These are phyloP conservation scores for Leishmania arabica DNA, from an alignment of 208 protist species.

Conservation along the genomic window DNA sequence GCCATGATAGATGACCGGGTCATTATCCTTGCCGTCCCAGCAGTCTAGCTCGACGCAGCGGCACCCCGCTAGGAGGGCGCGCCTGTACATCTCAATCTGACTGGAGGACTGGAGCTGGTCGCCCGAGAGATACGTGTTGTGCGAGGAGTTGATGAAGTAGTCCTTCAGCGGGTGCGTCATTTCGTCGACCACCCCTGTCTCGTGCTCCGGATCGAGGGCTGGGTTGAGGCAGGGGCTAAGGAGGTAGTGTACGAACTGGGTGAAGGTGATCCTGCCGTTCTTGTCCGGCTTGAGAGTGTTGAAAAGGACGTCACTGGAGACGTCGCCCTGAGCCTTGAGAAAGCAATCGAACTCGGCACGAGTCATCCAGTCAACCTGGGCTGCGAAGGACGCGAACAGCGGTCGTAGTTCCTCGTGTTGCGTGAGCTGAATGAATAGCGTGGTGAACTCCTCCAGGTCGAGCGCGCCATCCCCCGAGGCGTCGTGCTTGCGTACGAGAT, in stretches of 20 bases:
- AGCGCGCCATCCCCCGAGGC: constrained; percentile 42
- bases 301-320: constrained; percentile 24
- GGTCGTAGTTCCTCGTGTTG: constrained; percentile 38
- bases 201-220: constrained; percentile 31
- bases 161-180: constrained; percentile 84
- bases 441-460: constrained; percentile 55
- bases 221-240: constrained; percentile 41
- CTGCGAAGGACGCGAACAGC: constrained; percentile 38
- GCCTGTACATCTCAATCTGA: constrained; percentile 65
- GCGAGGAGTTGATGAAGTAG: constrained; percentile 93
- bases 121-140: constrained; percentile 96
- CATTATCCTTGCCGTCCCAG: constrained; percentile 69
- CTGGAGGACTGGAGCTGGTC: constrained; percentile 85
- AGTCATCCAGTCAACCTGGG: constrained; percentile 38
- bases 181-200: constrained; percentile 48
- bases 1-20: constrained; percentile 85
- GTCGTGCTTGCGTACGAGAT: constrained; percentile 43
- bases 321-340: constrained; percentile 36
- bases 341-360: constrained; percentile 50
- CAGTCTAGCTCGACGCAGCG: constrained; percentile 88
- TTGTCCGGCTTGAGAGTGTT: constrained; percentile 21
- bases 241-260: constrained; percentile 40
- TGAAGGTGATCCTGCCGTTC: constrained; percentile 31
- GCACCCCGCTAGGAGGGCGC: constrained; percentile 62
- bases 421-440: constrained; percentile 47